These are phyloP conservation scores for Thalassiosira profunda DNA, from an alignment of 108 stramenopile species.

Conservation along the genomic window DNA sequence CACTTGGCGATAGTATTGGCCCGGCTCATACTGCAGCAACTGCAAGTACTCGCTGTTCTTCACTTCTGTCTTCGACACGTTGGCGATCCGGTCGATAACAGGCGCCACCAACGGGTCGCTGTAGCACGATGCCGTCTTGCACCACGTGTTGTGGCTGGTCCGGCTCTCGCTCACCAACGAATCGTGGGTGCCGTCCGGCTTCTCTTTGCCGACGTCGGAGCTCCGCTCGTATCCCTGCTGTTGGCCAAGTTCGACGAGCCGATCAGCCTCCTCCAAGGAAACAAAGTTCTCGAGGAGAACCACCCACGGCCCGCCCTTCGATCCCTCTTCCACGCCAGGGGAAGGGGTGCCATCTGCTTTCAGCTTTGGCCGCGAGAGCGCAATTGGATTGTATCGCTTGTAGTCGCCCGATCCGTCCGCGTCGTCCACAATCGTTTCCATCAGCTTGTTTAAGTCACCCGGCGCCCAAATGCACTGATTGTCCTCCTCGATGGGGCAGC, in stretches of 20 bases:
- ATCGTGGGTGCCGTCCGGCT: constrained; percentile 72
- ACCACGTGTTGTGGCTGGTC: constrained; percentile 51
- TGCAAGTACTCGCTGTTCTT: constrained; percentile 61
- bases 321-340: constrained; percentile 33
- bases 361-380: constrained; percentile 59
- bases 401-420: constrained; percentile 23
- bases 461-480: constrained; percentile 57
- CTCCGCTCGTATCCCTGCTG: constrained; percentile 76
- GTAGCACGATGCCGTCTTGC: constrained; percentile 41
- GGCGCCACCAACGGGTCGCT: neutral
- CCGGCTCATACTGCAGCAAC: constrained; percentile 67
- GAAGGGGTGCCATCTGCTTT: constrained; percentile 31
- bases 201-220: constrained; percentile 73
- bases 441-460: constrained; percentile 72
- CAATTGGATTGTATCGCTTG: constrained; percentile 54
- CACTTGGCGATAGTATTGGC: constrained; percentile 46
- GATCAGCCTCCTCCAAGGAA: constrained; percentile 74
- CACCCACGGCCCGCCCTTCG: constrained; percentile 86
- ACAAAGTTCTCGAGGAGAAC: constrained; percentile 87
- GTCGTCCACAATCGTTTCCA: constrained; percentile 64
- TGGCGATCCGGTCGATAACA: constrained; percentile 15
- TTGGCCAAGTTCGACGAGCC: constrained; percentile 69
- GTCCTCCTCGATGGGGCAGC: constrained; percentile 67
- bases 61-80: constrained; percentile 2
- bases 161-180: constrained; percentile 41